Conservation (phyloP, 2,329 filamentous ascomycete genomes). For the Chrysosporium keratinophilum region DNA sequence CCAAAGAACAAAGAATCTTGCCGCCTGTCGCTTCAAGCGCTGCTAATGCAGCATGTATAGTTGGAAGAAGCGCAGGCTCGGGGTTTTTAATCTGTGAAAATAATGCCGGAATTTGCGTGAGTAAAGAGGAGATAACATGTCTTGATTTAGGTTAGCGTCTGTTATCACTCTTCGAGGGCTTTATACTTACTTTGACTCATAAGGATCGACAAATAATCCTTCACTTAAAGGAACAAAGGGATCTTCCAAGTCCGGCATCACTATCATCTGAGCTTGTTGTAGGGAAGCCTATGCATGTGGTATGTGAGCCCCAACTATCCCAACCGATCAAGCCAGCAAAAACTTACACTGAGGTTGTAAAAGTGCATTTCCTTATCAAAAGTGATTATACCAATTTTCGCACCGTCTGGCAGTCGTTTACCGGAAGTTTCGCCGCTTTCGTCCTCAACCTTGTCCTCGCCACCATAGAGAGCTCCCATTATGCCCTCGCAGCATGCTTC, state of each 20-base stretch:
- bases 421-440: conserved; percentile 46
- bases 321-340: conserved; percentile 9
- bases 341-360: conserved; percentile 76
- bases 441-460: conserved; percentile 38
- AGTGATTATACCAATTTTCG: conserved; percentile 88
- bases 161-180: not conserved
- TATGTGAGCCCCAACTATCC: conserved; percentile 19
- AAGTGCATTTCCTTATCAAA: conserved; percentile 97
- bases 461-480: conserved; percentile 69
- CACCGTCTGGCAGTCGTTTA: conserved; percentile 58
- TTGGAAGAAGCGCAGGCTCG: conserved; percentile 76
- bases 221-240: conserved; percentile 88
- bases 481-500: conserved; percentile 88
- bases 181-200: conserved; percentile 60
- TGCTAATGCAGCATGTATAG: conserved; percentile 71
- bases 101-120: conserved; percentile 70
- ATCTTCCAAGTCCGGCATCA: conserved; percentile 95
- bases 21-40: conserved; percentile 79
- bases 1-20: conserved; percentile 79
- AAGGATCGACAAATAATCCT: conserved; percentile 87
- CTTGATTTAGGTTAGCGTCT: conserved; percentile 25
- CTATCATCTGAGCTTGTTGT: conserved; percentile 90
- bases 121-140: conserved; percentile 74
- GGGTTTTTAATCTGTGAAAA: conserved; percentile 83
- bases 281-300: conserved; percentile 49